These are phyloP conservation scores for Auricularia auricula-judae DNA, from an alignment of 768 basidiomycete genomes.

Conservation along the genomic window DNA sequence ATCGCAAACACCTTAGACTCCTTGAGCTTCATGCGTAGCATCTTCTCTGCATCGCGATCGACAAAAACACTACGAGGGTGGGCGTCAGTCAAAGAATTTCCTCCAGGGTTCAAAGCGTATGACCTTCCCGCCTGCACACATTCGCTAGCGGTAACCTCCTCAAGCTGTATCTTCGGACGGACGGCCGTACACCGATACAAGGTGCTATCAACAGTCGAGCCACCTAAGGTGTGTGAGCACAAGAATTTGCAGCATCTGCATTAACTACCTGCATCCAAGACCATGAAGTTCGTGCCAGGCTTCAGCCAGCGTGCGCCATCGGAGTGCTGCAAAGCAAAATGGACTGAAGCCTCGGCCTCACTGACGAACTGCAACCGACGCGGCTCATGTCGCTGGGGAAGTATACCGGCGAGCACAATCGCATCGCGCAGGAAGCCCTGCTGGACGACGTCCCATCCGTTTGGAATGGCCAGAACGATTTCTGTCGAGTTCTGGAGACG, in stretches of 20 bases:
- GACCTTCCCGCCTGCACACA: slow-evolving; percentile 4
- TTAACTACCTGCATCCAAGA: not conserved
- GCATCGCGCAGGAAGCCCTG: not conserved
- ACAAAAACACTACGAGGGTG: not conserved
- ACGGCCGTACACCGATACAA: slow-evolving; percentile 1
- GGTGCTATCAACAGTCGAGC: slow-evolving; percentile 5
- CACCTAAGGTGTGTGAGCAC: not conserved
- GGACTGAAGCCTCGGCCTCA: slow-evolving; percentile 5
- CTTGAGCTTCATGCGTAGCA: slow-evolving; percentile 1
- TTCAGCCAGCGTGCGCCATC: not conserved
- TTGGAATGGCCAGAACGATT: not conserved
- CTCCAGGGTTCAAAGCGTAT: too few species aligned
- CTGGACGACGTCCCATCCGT: slow-evolving; percentile 1
- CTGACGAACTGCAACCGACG: slow-evolving; percentile 3
- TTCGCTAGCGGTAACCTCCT: slow-evolving; percentile 4
- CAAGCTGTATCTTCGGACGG: not conserved
- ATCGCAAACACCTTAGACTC: not conserved
- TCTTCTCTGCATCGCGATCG: not conserved
- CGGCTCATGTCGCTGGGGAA: not conserved
- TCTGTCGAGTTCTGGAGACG: not conserved
- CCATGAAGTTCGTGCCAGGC: not conserved
- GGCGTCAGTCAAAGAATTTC: too few species aligned
- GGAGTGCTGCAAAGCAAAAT: slow-evolving; percentile 1
- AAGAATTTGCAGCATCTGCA: too few species aligned
- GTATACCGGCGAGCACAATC: not conserved